Base-by-base conservation (phyloP, 1,284 basidiomycete species). In the Ganoderma meredithae region DNA sequence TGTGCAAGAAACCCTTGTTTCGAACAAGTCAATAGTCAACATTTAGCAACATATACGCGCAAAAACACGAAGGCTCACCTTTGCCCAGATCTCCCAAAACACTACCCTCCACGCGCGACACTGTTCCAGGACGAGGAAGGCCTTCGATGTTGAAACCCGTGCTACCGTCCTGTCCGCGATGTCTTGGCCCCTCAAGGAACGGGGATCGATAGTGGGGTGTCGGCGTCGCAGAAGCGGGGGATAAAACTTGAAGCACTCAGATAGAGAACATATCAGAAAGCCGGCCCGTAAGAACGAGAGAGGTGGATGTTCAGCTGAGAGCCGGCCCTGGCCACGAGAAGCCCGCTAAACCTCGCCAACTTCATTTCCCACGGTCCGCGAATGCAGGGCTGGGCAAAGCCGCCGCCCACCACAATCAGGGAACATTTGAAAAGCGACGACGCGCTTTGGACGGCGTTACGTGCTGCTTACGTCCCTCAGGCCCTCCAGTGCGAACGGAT, bases 301-400 rank as follows among this genome's bases (percentile, higher is more conserved):
- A 65, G 47, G 58, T 59, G 64, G 47, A 43, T 49, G 64, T 43
- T 9, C 55, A 60, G 43, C 33, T 39, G 31, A 40, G 55, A 55
- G 44, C 47, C 55, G 47, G 33, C 31, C 53, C 53, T 62, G 65
- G 61, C 43, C 65, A 60, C 65, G 60, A 66, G 52, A 43, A 52
- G 64, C 33, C 25, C 47, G 44, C 44, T 47, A 10, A 25, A 13
- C 47, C 22, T 22, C 47, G 12, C 47, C 22, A 52, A 52, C 47
- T 25, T 52, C 22, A 13, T 13, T 52, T 52, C 44, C 31, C 40
- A 39, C 22, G 40, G 60, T 33, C 52, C 27, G 52, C 17, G 27
- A 53, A 0, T 17, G 52, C 13, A 15, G 15, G 27, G 43, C 36
- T 10, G 36, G 36, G 36, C 36, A 31, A 31, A 31, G 31, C 31